Percentiles rank a stretch among this genome's conserved stretches.
Conservation (phyloP, 2,329 filamentous ascomycete species). For the Pestalotiopsis sp. region DNA sequence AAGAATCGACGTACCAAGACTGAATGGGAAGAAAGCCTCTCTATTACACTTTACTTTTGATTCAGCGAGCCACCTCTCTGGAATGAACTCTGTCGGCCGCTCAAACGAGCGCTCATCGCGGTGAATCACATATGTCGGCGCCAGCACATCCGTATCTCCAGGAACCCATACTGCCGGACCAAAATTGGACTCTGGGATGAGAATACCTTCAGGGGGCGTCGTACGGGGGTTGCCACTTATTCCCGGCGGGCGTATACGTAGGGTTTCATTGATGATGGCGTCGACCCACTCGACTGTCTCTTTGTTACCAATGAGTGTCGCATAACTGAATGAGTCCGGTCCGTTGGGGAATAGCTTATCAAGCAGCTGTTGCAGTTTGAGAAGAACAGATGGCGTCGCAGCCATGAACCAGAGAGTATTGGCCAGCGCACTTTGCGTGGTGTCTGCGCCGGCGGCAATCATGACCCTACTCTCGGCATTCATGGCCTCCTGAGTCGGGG, state of each 20-base stretch:
- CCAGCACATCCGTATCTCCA: constrained; percentile 11
- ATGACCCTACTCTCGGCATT: constrained; percentile 14
- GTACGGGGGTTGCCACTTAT: constrained; percentile 12
- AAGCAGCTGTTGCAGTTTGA: neutral
- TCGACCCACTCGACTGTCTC: constrained; percentile 15
- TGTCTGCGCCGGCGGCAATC: constrained; percentile 16
- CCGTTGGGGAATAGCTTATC: constrained; percentile 13
- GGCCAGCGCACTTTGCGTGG: constrained; percentile 14
- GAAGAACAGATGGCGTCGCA: neutral
- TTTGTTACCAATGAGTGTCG: constrained; percentile 1
- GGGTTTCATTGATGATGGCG: constrained; percentile 15
- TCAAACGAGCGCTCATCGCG: constrained; percentile 14
- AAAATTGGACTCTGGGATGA: constrained; percentile 7
- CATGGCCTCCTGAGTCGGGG: constrained; percentile 11
- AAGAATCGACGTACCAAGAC: constrained; percentile 5
- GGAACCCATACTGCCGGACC: constrained; percentile 14
- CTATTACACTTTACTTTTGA: constrained; percentile 6
- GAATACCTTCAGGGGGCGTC: neutral
- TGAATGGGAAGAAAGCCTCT: constrained; percentile 12
- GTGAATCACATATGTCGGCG: constrained; percentile 15
- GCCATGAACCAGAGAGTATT: constrained; percentile 13
- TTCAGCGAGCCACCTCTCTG: constrained; percentile 12
- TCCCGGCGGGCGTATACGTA: constrained; percentile 15
- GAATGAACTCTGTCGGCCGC: constrained; percentile 14
- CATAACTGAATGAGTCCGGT: constrained; percentile 8